Evolutionary conservation across 805 yeast species (phyloP).

Genomic region (Wickerhamiella dianesei): DNA sequence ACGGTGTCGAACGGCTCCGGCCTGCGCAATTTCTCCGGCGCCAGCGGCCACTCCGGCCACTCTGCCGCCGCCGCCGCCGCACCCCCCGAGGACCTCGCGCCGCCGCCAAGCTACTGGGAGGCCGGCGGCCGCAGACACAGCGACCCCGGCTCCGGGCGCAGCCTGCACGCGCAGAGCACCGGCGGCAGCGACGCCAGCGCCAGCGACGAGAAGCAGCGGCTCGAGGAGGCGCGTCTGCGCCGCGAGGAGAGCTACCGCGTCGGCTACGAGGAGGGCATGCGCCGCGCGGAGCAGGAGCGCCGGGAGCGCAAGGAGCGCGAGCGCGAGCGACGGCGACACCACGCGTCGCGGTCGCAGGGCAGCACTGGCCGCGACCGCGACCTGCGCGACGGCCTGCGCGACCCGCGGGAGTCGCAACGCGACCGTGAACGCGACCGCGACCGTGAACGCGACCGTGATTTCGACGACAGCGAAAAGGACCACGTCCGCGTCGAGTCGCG

Average conservation of each 20-base stretch:
- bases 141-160: conserved; percentile 5
- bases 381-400: not conserved
- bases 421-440: not conserved
- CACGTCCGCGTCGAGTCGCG: not conserved
- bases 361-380: conserved; percentile 2
- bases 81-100: not conserved
- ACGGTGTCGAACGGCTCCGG: not conserved
- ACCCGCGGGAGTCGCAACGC: conserved; percentile 2
- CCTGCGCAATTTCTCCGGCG: not conserved
- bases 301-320: conserved; percentile 17
- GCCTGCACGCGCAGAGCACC: not conserved
- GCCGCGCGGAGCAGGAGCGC: conserved; percentile 17
- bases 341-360: not conserved
- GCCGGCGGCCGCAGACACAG: conserved; percentile 14
- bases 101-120: conserved; percentile 12
- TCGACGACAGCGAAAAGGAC: not conserved
- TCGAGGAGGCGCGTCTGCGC: not conserved
- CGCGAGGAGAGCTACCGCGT: conserved; percentile 15
- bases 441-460: not conserved
- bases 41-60: too few relatives aligned
- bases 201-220: conserved; percentile 13
- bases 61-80: conserved; percentile 1
- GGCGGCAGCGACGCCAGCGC: not conserved
- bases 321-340: conserved; percentile 5
- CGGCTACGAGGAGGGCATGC: conserved; percentile 17